Percentiles rank a stretch among this genome's conserved stretches.
Evolutionary conservation across 306 rosid species (phyloP).

Genomic region (Senna tora): DNA sequence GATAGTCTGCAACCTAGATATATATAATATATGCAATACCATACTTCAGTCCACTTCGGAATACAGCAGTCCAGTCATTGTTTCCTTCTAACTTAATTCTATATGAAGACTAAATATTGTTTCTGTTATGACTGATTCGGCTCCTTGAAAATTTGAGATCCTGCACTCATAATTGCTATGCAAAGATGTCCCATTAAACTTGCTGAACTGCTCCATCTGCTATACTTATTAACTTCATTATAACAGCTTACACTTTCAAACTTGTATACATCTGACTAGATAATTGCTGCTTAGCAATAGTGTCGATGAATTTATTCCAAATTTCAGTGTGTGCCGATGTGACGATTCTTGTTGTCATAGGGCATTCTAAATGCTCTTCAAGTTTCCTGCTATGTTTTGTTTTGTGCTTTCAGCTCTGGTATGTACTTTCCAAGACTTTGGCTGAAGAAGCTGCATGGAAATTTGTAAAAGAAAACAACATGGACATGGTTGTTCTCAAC

Average conservation of each 20-base stretch:
- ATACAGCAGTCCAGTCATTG: background rate
- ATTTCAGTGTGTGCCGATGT: background rate
- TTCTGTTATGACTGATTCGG: background rate
- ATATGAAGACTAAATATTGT: background rate
- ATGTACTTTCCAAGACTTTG: constrained; percentile 78
- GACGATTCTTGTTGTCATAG: background rate
- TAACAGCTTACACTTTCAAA: background rate
- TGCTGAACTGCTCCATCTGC: constrained; percentile 30
- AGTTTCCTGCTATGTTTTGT: constrained; percentile 20
- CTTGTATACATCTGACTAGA: background rate
- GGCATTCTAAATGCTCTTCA: background rate
- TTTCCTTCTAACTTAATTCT: background rate
- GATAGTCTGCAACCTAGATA: background rate
- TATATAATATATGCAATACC: background rate
- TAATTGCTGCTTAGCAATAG: background rate
- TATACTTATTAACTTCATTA: constrained; percentile 1
- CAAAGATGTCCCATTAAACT: background rate
- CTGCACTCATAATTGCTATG: background rate
- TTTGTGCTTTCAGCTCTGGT: constrained; percentile 63
- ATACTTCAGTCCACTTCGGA: background rate
- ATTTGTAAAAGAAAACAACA: constrained; percentile 67
- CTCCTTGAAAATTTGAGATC: background rate
- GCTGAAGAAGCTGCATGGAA: constrained; percentile 95
- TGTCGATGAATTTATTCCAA: constrained; percentile 10
- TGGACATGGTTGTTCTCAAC: constrained; percentile 75